A percentile compares a stretch with the other conserved stretches of the same genome.
Conservation (phyloP, 805 yeast genomes). For the Pichia exigua region DNA sequence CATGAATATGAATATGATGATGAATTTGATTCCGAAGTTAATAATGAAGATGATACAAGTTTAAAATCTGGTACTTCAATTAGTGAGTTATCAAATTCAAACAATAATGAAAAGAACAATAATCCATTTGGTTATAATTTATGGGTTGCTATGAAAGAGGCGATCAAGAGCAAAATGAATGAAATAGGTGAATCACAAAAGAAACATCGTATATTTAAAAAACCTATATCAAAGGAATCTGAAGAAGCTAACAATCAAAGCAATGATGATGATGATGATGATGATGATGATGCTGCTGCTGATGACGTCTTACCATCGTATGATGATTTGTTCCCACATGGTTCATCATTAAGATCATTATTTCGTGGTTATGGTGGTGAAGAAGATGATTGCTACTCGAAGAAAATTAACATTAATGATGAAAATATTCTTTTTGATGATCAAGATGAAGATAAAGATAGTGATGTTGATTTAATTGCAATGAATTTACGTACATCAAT, state of each 20-base stretch:
- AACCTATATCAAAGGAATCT: neutral
- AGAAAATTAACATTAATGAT: neutral
- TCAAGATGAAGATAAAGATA: neutral
- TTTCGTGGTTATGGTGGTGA: slow-evolving; percentile 19
- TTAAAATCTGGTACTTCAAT: neutral
- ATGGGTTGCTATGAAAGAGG: slow-evolving; percentile 28
- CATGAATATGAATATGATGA: slow-evolving; percentile 8
- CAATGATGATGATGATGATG: slow-evolving; percentile 32
- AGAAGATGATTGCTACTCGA: slow-evolving; percentile 4
- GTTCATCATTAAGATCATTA: slow-evolving; percentile 24
- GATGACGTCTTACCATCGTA: slow-evolving; percentile 57
- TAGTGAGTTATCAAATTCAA: neutral
- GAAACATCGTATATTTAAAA: neutral
- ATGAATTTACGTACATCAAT: slow-evolving; percentile 36
- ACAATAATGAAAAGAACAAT: slow-evolving; percentile 2
- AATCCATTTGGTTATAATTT: slow-evolving; percentile 20
- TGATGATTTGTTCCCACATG: slow-evolving; percentile 66
- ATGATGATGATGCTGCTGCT: too few species aligned
- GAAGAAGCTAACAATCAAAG: slow-evolving; percentile 10
- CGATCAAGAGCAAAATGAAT: slow-evolving; percentile 13
- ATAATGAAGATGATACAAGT: neutral
- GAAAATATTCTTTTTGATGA: neutral
- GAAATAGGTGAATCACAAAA: slow-evolving; percentile 7
- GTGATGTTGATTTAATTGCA: slow-evolving; percentile 14
- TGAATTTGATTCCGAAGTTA: slow-evolving; percentile 10